phyloP scores from a whole-genome alignment of 441 rosid genomes.

The Melastoma candidum region DNA sequence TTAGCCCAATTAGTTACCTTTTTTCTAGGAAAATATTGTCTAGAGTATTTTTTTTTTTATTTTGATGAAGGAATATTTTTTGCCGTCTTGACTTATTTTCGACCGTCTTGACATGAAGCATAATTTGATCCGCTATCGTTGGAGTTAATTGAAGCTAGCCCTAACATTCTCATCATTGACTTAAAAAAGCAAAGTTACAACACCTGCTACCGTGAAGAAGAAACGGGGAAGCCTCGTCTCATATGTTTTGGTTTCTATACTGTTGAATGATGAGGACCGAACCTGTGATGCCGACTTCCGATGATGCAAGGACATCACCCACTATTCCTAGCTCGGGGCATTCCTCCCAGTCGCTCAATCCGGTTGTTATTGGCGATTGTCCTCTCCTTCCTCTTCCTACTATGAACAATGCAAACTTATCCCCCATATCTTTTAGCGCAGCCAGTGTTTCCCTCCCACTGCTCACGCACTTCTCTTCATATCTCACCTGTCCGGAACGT shows the following conservation, averaged over 20 bases:
- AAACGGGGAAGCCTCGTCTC: background rate
- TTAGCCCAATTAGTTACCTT: too few species aligned
- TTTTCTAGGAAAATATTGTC: too few species aligned
- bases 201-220: too few species aligned
- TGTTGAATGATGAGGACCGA: constrained; percentile 70
- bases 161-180: background rate
- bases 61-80: background rate
- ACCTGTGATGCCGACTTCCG: constrained; percentile 42
- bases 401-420: constrained; percentile 48
- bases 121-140: background rate
- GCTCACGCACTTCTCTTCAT: constrained; percentile 43
- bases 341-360: constrained; percentile 82
- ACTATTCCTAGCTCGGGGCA: constrained; percentile 71
- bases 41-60: background rate
- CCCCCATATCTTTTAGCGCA: constrained; percentile 35
- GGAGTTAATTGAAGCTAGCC: background rate
- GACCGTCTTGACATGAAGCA: background rate
- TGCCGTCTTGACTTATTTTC: background rate
- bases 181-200: background rate
- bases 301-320: constrained; percentile 66
- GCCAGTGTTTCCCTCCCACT: constrained; percentile 37
- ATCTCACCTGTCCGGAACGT: constrained; percentile 44
- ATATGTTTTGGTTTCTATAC: constrained; percentile 27
- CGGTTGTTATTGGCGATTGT: constrained; percentile 37
- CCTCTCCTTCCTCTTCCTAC: constrained; percentile 61